Conservation (phyloP, 2,329 filamentous ascomycete genomes). For the Paramyrothecium roridum region DNA sequence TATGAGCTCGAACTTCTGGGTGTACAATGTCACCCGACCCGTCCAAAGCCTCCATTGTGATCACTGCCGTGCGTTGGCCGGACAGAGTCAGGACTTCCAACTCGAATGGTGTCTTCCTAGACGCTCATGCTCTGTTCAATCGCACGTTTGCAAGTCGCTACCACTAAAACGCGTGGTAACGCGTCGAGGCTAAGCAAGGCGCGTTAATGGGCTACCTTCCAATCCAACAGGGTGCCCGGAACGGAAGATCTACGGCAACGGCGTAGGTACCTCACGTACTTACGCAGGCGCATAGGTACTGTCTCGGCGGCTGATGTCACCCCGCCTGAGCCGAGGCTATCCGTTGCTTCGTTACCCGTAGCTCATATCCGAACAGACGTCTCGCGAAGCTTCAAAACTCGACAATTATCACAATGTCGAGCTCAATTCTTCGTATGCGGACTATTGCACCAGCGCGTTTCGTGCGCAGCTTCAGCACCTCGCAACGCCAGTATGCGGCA, state of each 20-base stretch:
- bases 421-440: constrained; percentile 33
- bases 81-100: background rate
- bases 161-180: constrained; percentile 13
- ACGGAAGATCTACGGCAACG: background rate
- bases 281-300: constrained; percentile 1
- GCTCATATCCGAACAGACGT: background rate
- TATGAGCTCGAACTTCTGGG: constrained; percentile 87
- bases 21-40: constrained; percentile 66
- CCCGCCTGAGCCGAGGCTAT: constrained; percentile 38
- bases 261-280: background rate
- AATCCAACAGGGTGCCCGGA: too few relatives aligned
- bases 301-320: background rate
- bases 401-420: constrained; percentile 31
- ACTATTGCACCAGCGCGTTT: constrained; percentile 32
- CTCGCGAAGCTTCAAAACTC: background rate
- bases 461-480: constrained; percentile 66
- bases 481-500: constrained; percentile 55
- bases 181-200: constrained; percentile 7
- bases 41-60: constrained; percentile 52
- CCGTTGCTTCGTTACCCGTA: constrained; percentile 19
- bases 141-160: background rate
- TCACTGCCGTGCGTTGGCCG: background rate
- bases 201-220: background rate
- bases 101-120: constrained; percentile 1
- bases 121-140: background rate